phyloP scores from a whole-genome alignment of 129 eudicot genomes.

The Chrysanthemum seticuspe region DNA sequence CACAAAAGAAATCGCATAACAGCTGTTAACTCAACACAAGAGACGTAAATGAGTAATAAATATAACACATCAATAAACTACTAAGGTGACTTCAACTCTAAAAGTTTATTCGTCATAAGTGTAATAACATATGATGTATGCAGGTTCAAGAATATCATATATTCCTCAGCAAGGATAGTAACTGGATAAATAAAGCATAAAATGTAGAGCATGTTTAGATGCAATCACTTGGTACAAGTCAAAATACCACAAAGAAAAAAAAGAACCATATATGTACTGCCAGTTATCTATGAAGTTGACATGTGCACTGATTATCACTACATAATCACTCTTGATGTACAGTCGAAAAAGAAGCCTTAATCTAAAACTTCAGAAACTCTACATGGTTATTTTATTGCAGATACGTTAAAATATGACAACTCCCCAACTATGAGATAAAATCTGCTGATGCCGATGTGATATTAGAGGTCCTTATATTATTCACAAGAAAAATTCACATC shows the following conservation, averaged over 20 bases:
- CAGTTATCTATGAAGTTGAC: background rate
- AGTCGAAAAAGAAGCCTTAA: too few species aligned
- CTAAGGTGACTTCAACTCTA: conserved; percentile 9
- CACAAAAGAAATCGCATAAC: background rate
- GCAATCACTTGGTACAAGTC: background rate
- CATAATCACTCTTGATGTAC: too few species aligned
- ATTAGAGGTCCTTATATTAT: conserved; percentile 10
- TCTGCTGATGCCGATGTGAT: background rate
- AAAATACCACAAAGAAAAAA: too few species aligned
- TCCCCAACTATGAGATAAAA: background rate
- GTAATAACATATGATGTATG: background rate
- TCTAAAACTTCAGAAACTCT: background rate
- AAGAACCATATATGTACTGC: background rate
- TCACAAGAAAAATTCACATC: conserved; percentile 18
- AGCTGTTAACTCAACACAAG: background rate
- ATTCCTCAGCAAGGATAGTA: background rate
- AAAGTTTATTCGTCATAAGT: background rate
- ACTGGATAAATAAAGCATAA: background rate
- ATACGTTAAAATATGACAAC: background rate
- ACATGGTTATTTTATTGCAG: background rate
- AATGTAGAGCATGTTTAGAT: background rate
- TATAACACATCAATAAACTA: background rate
- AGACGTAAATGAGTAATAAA: too few species aligned
- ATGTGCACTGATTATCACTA: background rate
- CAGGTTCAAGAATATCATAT: conserved; percentile 6